Percentiles rank a stretch among this genome's conserved stretches.
phyloP scores from a whole-genome alignment of 495 filamentous ascomycete genomes.

The Neurospora intermedia region DNA sequence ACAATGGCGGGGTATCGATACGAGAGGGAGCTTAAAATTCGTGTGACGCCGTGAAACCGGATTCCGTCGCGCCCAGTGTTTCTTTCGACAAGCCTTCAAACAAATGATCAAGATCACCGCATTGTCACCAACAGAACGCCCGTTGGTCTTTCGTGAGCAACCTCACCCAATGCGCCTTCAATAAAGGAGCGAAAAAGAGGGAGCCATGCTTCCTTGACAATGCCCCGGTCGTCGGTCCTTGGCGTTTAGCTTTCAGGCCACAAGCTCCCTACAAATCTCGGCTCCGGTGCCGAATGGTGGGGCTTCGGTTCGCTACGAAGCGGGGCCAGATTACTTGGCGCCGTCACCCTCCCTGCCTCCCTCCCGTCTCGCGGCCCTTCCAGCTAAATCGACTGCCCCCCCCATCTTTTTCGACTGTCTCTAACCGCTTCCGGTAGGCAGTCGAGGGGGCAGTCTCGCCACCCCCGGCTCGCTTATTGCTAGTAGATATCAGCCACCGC shows the following conservation, averaged over 20 bases:
- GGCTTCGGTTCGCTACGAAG: neutral
- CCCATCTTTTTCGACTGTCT: no score
- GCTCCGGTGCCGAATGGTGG: neutral
- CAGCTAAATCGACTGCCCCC: no score
- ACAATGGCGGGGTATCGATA: neutral
- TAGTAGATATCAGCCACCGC: no score
- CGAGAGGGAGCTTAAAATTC: neutral
- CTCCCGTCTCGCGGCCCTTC: no score
- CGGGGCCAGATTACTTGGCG: neutral
- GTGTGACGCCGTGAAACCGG: neutral
- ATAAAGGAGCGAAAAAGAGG: neutral
- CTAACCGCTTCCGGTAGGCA: no score
- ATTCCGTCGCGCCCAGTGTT: neutral
- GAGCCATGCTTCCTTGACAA: neutral
- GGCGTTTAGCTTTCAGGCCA: neutral
- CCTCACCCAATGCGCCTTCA: neutral
- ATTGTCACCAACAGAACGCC: neutral
- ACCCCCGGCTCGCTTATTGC: no score
- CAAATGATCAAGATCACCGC: neutral
- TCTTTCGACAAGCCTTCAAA: neutral
- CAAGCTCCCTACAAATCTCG: neutral
- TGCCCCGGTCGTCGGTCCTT: neutral
- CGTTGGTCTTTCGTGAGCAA: neutral
- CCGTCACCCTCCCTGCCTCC: neutral
- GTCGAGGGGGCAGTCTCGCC: no score